Evolutionary conservation across 2,329 filamentous ascomycete genomes (phyloP).

Genomic region (Beauveria asiatica): DNA sequence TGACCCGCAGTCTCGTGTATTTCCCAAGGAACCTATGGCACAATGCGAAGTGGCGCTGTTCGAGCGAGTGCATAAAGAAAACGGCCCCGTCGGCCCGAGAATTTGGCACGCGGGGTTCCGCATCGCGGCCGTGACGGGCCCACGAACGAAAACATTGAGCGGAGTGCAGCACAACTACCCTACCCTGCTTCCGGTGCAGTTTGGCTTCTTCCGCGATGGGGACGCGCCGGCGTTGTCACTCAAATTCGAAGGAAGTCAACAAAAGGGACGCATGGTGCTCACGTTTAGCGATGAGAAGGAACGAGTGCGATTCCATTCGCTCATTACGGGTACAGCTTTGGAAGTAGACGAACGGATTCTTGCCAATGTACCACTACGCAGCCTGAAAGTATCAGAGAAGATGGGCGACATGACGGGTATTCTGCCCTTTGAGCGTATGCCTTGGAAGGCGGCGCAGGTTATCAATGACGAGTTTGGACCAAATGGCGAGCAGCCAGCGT

Average conservation of each 20-base stretch:
- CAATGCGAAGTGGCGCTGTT: slow-evolving; percentile 69
- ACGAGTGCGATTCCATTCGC: slow-evolving; percentile 60
- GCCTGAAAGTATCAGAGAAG: slow-evolving; percentile 52
- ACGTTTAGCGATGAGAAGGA: slow-evolving; percentile 69
- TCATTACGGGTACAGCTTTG: slow-evolving; percentile 65
- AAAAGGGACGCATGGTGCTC: slow-evolving; percentile 64
- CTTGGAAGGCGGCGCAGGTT: slow-evolving; percentile 61
- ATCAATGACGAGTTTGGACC: slow-evolving; percentile 62
- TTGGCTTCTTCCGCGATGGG: slow-evolving; percentile 65
- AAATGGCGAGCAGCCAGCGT: slow-evolving; percentile 51
- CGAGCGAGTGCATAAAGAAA: slow-evolving; percentile 59
- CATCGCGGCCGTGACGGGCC: slow-evolving; percentile 67
- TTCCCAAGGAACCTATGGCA: slow-evolving; percentile 65
- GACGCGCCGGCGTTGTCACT: slow-evolving; percentile 62
- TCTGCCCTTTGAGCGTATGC: slow-evolving; percentile 39
- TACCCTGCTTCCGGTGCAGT: slow-evolving; percentile 61
- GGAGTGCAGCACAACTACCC: slow-evolving; percentile 63
- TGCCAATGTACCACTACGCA: slow-evolving; percentile 57
- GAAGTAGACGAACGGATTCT: slow-evolving; percentile 61
- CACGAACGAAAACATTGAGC: slow-evolving; percentile 68
- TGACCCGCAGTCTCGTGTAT: slow-evolving; percentile 57
- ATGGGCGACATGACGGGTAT: slow-evolving; percentile 42
- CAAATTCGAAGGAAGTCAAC: slow-evolving; percentile 56
- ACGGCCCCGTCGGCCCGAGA: slow-evolving; percentile 63
- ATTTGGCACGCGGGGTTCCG: slow-evolving; percentile 72